phyloP scores from a whole-genome alignment of 2,329 filamentous ascomycete genomes.

The Exophiala bonariae region DNA sequence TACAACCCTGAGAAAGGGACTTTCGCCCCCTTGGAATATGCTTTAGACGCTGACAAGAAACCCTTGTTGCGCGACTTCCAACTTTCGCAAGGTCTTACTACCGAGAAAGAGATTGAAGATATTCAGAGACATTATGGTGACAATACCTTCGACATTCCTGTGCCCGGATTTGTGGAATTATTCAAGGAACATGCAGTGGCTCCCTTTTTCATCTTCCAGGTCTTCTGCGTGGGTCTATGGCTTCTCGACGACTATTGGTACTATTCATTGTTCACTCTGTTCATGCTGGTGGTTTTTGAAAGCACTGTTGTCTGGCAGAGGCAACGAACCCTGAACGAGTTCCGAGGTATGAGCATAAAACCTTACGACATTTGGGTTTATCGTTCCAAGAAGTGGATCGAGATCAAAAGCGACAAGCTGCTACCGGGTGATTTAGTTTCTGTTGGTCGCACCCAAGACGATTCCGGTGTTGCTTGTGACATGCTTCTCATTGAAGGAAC shows the following conservation, averaged over 20 bases:
- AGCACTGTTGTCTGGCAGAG: constrained; percentile 99
- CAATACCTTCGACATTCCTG: constrained; percentile 96
- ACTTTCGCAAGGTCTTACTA: constrained; percentile 71
- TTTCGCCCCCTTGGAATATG: constrained; percentile 82
- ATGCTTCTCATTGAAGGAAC: constrained; percentile 94
- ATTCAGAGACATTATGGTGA: constrained; percentile 90
- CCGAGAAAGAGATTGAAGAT: constrained; percentile 72
- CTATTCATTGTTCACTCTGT: constrained; percentile 96
- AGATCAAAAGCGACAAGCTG: constrained; percentile 86
- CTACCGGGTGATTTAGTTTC: constrained; percentile 92
- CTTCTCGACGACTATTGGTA: constrained; percentile 99
- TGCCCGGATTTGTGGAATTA: constrained; percentile 90
- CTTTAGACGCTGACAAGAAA: constrained; percentile 82
- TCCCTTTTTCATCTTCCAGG: constrained; percentile 98
- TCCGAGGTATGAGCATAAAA: constrained; percentile 99
- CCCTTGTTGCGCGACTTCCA: constrained; percentile 78
- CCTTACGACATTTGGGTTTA: constrained; percentile 94
- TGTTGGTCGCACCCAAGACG: constrained; percentile 90
- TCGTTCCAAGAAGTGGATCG: constrained; percentile 81
- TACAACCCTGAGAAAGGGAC: constrained; percentile 69
- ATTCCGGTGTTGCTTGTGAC: constrained; percentile 94
- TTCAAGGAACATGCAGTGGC: constrained; percentile 98
- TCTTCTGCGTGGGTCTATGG: constrained; percentile 98
- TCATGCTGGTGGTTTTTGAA: constrained; percentile 97
- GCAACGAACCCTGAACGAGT: constrained; percentile 91